These are phyloP conservation scores for Candida loeiensis DNA, from an alignment of 805 yeast species.

Conservation along the genomic window DNA sequence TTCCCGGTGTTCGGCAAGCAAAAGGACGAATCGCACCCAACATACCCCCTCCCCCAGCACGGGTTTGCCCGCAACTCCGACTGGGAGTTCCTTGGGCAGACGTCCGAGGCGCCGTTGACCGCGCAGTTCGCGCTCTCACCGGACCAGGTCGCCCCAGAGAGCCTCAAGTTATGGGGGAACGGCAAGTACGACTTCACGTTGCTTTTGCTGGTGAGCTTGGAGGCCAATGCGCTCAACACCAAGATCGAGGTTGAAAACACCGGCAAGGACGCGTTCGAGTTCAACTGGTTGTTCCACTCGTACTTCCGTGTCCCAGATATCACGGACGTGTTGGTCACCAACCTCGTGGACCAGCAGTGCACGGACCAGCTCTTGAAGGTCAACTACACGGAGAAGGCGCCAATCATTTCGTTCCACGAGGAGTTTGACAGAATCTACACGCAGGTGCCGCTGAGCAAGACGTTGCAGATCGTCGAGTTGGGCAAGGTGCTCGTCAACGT, in stretches of 20 bases:
- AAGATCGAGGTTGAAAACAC: constrained; percentile 73
- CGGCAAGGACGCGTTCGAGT: constrained; percentile 63
- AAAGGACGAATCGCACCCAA: constrained; percentile 48
- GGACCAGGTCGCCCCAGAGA: constrained; percentile 66
- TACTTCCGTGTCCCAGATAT: constrained; percentile 75
- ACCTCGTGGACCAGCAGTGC: constrained; percentile 68
- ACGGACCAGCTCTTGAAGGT: constrained; percentile 72
- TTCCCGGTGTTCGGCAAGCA: constrained; percentile 90
- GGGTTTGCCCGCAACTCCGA: constrained; percentile 88
- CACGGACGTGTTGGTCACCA: constrained; percentile 71
- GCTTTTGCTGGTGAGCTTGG: constrained; percentile 26
- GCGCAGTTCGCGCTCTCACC: constrained; percentile 91
- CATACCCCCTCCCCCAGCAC: constrained; percentile 81
- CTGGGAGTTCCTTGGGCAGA: constrained; percentile 95
- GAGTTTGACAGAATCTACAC: constrained; percentile 87
- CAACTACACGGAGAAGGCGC: constrained; percentile 66
- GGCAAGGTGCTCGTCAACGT: constrained; percentile 72
- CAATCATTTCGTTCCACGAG: constrained; percentile 65
- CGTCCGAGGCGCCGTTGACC: constrained; percentile 57
- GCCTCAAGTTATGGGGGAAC: constrained; percentile 53
- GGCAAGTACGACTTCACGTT: constrained; percentile 63
- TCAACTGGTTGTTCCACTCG: constrained; percentile 95
- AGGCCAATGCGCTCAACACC: constrained; percentile 57
- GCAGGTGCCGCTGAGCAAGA: constrained; percentile 49
- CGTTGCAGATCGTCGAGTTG: constrained; percentile 63